A percentile compares a stretch with the other conserved stretches of the same genome.
These are phyloP conservation scores for Cercophora sp. DNA, from an alignment of 495 filamentous ascomycete genomes.

Conservation along the genomic window DNA sequence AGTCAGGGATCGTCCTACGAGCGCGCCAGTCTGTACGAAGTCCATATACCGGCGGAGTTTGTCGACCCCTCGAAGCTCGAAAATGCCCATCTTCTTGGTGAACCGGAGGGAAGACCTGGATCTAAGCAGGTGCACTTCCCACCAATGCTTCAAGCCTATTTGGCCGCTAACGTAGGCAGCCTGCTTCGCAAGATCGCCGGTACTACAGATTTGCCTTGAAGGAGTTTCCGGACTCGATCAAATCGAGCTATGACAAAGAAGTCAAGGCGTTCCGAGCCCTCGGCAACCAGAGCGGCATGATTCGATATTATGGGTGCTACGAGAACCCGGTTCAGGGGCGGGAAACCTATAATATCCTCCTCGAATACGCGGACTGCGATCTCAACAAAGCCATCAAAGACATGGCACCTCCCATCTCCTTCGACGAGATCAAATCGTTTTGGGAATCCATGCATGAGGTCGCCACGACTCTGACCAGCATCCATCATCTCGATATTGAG, in stretches of 20 bases:
- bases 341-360: conserved; percentile 25
- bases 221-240: not conserved
- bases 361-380: conserved; percentile 33
- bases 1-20: not conserved
- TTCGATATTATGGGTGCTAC: conserved; percentile 26
- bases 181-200: not conserved
- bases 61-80: not conserved
- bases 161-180: too few relatives aligned
- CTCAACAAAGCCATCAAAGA: conserved; percentile 26
- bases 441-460: conserved; percentile 31
- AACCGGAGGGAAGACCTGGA: too few relatives aligned
- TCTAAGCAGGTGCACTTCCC: too few relatives aligned
- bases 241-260: conserved; percentile 21
- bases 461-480: conserved; percentile 26
- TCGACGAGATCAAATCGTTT: conserved; percentile 25
- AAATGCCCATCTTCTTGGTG: not conserved
- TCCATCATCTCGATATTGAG: conserved; percentile 25
- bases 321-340: not conserved
- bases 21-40: conserved; percentile 2
- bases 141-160: too few relatives aligned
- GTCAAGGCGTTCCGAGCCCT: conserved; percentile 25
- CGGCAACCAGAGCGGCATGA: conserved; percentile 19
- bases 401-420: conserved; percentile 23
- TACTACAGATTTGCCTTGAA: conserved; percentile 7
- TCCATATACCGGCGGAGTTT: not conserved